Percentiles rank a stretch among this genome's conserved stretches.
Conservation (phyloP, 2,329 filamentous ascomycete genomes). For the Bretziella fagacearum region DNA sequence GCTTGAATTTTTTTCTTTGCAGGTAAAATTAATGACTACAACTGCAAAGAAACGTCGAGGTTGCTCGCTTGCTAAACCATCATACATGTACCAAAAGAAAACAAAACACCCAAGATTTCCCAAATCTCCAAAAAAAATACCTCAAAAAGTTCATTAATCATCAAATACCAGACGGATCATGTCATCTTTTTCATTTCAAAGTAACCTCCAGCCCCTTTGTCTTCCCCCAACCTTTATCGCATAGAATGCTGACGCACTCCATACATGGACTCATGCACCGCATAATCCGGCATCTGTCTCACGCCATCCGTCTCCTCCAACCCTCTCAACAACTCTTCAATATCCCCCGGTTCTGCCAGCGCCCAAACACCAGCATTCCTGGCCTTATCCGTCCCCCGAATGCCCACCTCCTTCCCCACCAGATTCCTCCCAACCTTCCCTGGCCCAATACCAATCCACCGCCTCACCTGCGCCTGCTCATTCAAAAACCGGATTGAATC, state of each 20-base stretch:
- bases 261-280: conserved; percentile 6
- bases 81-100: too few relatives aligned
- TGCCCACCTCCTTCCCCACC: conserved; percentile 88
- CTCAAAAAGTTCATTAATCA: too few relatives aligned
- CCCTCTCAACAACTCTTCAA: conserved; percentile 49
- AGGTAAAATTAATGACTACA: too few relatives aligned
- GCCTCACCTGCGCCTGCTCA: conserved; percentile 59
- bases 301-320: conserved; percentile 46
- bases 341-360: conserved; percentile 62
- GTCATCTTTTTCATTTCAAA: too few relatives aligned
- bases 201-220: too few relatives aligned
- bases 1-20: too few relatives aligned
- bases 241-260: conserved; percentile 1
- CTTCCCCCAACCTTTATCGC: too few relatives aligned
- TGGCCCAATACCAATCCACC: conserved; percentile 85
- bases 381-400: conserved; percentile 57
- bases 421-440: conserved; percentile 88
- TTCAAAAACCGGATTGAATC: conserved; percentile 82
- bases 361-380: conserved; percentile 91
- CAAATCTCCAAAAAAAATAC: neutral
- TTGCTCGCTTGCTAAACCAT: too few relatives aligned
- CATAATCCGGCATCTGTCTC: conserved; percentile 22
- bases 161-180: too few relatives aligned
- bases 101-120: too few relatives aligned
- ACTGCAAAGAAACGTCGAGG: too few relatives aligned